These are phyloP conservation scores for Diaporthe eres DNA, from an alignment of 2,329 filamentous ascomycete genomes.

Conservation along the genomic window DNA sequence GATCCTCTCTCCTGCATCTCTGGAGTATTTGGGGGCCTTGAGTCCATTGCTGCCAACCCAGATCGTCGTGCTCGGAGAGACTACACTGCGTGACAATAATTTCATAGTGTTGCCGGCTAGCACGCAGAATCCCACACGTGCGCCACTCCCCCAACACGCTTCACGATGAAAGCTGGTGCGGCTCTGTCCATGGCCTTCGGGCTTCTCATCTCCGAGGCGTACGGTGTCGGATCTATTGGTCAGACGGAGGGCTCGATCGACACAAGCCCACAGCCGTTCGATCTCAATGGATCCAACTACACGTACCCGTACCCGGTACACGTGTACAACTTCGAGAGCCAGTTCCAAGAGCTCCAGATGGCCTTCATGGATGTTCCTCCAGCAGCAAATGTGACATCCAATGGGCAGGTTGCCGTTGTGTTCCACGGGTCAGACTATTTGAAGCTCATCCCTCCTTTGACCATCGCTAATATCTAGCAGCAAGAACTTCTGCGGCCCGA, in stretches of 20 bases:
- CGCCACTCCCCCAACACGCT: background rate
- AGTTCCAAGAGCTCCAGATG: slow-evolving; percentile 28
- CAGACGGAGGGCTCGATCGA: slow-evolving; percentile 23
- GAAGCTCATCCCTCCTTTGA: background rate
- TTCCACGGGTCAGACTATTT: slow-evolving; percentile 8
- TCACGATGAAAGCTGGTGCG: slow-evolving; percentile 4
- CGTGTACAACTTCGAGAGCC: slow-evolving; percentile 27
- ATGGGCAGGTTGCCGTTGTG: slow-evolving; percentile 24
- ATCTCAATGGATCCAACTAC: slow-evolving; percentile 28
- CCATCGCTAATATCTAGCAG: background rate
- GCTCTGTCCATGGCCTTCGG: background rate
- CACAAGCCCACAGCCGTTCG: slow-evolving; percentile 26
- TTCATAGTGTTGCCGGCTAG: slow-evolving; percentile 3
- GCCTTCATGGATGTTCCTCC: slow-evolving; percentile 23
- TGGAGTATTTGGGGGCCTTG: background rate
- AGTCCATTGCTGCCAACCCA: background rate
- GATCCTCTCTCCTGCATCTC: background rate
- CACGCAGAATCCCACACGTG: background rate
- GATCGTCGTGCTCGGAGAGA: background rate
- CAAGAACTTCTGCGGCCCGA: slow-evolving; percentile 32
- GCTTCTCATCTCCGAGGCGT: background rate
- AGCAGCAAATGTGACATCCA: slow-evolving; percentile 6
- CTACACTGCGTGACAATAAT: background rate
- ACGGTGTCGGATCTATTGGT: slow-evolving; percentile 5
- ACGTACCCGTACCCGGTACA: slow-evolving; percentile 22